Conservation (phyloP, 176 grass and related monocot genomes). For the Miscanthus lutarioriparius region DNA sequence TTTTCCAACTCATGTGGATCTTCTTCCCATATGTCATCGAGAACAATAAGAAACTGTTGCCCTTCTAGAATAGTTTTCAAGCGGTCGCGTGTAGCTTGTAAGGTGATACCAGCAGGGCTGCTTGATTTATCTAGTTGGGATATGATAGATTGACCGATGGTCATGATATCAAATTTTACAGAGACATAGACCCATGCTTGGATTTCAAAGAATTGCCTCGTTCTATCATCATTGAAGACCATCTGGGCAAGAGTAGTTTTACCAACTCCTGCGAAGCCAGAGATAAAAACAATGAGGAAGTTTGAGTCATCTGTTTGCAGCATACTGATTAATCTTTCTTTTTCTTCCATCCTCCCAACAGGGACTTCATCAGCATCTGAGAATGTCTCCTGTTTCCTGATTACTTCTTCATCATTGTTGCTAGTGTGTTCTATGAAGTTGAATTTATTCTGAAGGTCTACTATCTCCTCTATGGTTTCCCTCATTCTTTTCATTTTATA, state of each 20-base stretch:
- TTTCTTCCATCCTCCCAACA: not conserved
- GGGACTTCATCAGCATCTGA: not conserved
- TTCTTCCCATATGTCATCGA: not conserved
- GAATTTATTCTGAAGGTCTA: not conserved
- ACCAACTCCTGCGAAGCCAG: too few relatives aligned
- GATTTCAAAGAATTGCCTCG: too few relatives aligned
- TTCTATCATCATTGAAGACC: too few relatives aligned
- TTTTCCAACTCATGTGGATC: not conserved
- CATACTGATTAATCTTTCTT: not conserved
- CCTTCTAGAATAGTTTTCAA: not conserved
- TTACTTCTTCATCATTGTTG: not conserved
- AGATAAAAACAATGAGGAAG: too few relatives aligned
- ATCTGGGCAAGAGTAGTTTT: too few relatives aligned
- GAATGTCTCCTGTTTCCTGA: too few relatives aligned
- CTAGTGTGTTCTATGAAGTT: not conserved
- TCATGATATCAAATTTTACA: too few relatives aligned
- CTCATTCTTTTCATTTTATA: not conserved
- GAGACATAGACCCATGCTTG: too few relatives aligned
- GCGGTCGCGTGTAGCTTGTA: accelerated
- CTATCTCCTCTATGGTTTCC: not conserved
- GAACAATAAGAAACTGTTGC: not conserved
- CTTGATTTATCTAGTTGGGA: too few relatives aligned
- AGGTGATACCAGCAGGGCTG: not conserved
- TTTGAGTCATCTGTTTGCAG: too few relatives aligned
- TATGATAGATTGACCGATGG: too few relatives aligned